phyloP scores from a whole-genome alignment of 345 rosid genomes.

The Passiflora organensis region DNA sequence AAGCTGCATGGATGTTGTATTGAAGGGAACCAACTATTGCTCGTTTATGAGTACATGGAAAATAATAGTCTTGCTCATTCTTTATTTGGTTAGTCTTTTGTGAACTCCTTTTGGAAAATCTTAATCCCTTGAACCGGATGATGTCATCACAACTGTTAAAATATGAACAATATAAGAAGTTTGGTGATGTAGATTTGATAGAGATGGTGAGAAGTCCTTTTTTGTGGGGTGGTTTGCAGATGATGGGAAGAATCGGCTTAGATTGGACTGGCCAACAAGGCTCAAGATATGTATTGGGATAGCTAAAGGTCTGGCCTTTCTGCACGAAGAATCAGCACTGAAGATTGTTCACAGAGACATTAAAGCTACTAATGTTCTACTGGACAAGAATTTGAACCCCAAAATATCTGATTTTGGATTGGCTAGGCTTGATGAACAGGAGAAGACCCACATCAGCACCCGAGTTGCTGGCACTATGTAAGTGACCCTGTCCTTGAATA shows the following conservation, averaged over 20 bases:
- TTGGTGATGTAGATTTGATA: neutral
- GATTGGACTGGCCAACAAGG: conserved; percentile 12
- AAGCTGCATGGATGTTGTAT: conserved; percentile 17
- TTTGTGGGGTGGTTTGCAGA: neutral
- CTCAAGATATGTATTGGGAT: conserved; percentile 14
- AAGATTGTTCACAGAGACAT: conserved; percentile 21
- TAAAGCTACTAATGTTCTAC: conserved; percentile 13
- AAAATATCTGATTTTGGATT: conserved; percentile 20
- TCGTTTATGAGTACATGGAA: conserved; percentile 18
- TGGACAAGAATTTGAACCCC: conserved; percentile 11
- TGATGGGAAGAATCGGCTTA: neutral
- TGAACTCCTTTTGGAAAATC: neutral
- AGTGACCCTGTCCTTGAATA: neutral
- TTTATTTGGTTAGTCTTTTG: conserved; percentile 9
- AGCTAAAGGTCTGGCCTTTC: conserved; percentile 16
- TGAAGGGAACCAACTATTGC: conserved; percentile 11
- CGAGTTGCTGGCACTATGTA: conserved; percentile 20
- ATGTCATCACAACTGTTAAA: too few species aligned
- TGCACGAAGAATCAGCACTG: conserved; percentile 10
- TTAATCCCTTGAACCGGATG: neutral
- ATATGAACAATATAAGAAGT: neutral
- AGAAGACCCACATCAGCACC: conserved; percentile 17
- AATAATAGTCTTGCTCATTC: conserved; percentile 13
- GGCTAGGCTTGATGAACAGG: conserved; percentile 12
- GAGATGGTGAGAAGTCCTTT: neutral